phyloP scores from a whole-genome alignment of 2,329 filamentous ascomycete species.

The Xylariaceae sp. region DNA sequence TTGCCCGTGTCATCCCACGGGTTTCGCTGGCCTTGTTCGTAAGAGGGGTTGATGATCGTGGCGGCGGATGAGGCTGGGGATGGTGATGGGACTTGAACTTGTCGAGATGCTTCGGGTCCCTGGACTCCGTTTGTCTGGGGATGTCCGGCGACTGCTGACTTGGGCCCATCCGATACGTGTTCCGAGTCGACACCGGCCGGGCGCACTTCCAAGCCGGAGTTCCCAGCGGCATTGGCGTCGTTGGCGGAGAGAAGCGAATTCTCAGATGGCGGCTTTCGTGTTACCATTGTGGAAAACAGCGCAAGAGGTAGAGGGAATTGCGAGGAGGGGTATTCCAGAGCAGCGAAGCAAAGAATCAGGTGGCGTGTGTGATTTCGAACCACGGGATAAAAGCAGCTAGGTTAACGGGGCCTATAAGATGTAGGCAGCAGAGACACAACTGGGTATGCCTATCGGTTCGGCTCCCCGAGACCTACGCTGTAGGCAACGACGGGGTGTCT shows the following conservation, averaged over 20 bases:
- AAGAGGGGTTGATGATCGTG: slow-evolving; percentile 23
- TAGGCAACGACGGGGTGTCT: neutral
- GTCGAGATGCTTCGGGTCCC: slow-evolving; percentile 22
- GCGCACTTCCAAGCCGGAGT: slow-evolving; percentile 33
- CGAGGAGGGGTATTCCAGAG: neutral
- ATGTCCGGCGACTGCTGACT: slow-evolving; percentile 6
- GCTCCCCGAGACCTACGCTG: neutral
- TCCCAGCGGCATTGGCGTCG: slow-evolving; percentile 26
- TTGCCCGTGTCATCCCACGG: slow-evolving; percentile 34
- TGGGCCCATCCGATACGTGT: slow-evolving; percentile 29
- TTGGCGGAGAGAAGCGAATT: slow-evolving; percentile 14
- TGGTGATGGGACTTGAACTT: slow-evolving; percentile 28
- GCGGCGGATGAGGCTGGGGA: slow-evolving; percentile 32
- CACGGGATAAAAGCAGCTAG: neutral
- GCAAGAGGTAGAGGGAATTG: neutral
- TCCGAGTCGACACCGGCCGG: slow-evolving; percentile 33
- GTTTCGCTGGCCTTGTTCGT: slow-evolving; percentile 34
- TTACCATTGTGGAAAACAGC: slow-evolving; percentile 37
- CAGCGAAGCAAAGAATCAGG: neutral
- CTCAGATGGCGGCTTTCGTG: slow-evolving; percentile 38
- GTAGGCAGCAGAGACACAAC: neutral
- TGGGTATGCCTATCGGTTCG: neutral
- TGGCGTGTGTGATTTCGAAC: neutral
- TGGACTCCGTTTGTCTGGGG: slow-evolving; percentile 10
- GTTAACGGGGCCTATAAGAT: neutral